phyloP scores from a whole-genome alignment of 495 filamentous ascomycete genomes.

The Neurospora sp. region DNA sequence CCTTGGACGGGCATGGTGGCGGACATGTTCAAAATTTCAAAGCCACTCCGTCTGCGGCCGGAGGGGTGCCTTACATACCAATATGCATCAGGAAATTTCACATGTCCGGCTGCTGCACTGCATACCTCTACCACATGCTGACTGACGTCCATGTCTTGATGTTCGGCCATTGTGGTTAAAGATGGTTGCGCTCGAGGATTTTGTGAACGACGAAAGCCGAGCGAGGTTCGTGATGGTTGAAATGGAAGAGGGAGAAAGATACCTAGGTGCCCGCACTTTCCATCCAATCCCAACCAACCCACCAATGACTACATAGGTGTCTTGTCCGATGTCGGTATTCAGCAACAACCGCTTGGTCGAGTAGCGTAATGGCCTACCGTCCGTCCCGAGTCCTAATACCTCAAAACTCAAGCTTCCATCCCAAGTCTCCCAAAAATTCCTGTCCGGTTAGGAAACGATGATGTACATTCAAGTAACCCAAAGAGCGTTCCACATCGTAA shows the following conservation, averaged over 20 bases:
- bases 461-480: no score
- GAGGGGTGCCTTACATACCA: not conserved
- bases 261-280: not conserved
- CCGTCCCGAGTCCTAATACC: not conserved
- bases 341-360: not conserved
- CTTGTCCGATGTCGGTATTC: not conserved
- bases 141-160: not conserved
- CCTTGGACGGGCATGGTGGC: not conserved
- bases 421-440: no score
- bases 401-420: not conserved
- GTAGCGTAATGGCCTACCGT: not conserved
- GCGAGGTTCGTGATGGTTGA: not conserved
- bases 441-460: no score
- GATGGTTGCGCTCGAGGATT: not conserved
- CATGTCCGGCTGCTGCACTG: not conserved
- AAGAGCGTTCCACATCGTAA: no score
- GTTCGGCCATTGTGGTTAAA: not conserved
- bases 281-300: not conserved
- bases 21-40: not conserved
- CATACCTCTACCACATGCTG: not conserved
- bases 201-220: not conserved
- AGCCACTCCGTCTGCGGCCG: not conserved
- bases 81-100: not conserved
- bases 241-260: not conserved
- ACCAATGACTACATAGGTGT: not conserved